Base-by-base conservation (phyloP, 345 rosid species). In the Hibiscus tridactylites region DNA sequence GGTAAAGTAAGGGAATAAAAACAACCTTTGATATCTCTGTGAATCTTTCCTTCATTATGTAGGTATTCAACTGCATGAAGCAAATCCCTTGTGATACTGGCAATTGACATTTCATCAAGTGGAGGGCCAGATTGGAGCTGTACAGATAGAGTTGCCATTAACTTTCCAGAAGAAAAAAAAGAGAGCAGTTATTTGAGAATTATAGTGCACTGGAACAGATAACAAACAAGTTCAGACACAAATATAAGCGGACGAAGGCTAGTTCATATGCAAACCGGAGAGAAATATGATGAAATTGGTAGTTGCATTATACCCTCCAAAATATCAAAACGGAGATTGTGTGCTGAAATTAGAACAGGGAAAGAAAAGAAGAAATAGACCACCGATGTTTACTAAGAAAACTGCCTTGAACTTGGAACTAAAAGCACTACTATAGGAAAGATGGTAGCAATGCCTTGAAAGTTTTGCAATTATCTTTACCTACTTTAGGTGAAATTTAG, bases 111-210 rank as follows among this genome's bases (percentile, higher is more conserved):
- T 85, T 96, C 99, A 78, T 92, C 97, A 71, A 92, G 77, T 4
- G 98, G 99, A 61, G 84, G 88, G 56, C 97, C 98, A 26, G 98
- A 86, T 67, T 92, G 99, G 71, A 96, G 93, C 99, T 96, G 89
- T 76, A 84, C 33, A 70, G 71, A 71, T 3, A 76, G 60, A 65
- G 59, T 56, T 26, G 19, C 9, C 39, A 69, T 80, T 72, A 83
- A 75, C 73, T 60, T 77, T 74, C 70, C 17, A 47, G n/a, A 56
- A 31, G 12, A 16, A 63, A 28, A 28, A 12, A 61, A 62, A 67
- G 31, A 67, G 31, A 39, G 6, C 9, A 39, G 29, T 21, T 49
- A 47, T 59, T 39, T 7, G 5, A 35, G 17, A 65, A 65, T 39
- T 59, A 71, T 6, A 64, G 54, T 15, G 7, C 71, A 24, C 5